Conservation (phyloP, 176 grass and related monocot genomes). For the Musa acuminata region DNA sequence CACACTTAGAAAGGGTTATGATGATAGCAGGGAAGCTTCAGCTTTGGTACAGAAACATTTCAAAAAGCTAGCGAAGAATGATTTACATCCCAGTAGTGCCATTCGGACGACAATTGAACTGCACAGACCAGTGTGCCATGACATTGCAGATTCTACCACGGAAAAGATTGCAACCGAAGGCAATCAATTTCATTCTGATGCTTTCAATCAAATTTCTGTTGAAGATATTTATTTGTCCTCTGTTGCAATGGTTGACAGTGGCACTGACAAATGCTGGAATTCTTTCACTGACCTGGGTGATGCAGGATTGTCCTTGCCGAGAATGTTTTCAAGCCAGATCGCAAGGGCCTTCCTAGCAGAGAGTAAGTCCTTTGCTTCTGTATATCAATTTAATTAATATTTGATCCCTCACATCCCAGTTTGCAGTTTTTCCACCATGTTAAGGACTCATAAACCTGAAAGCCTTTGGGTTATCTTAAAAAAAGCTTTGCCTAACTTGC, state of each 20-base stretch:
- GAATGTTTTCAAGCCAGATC: background rate
- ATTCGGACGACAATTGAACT: background rate
- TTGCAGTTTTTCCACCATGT: background rate
- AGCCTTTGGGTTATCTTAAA: background rate
- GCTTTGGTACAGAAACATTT: background rate
- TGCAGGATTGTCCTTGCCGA: background rate
- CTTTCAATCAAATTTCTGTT: conserved; percentile 1
- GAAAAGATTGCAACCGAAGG: background rate
- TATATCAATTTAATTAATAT: background rate
- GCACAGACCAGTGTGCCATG: background rate
- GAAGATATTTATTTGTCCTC: background rate
- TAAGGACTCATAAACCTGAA: background rate
- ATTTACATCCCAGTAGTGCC: background rate
- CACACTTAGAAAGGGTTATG: background rate
- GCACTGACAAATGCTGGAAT: background rate
- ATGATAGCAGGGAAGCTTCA: background rate
- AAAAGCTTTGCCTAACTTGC: background rate
- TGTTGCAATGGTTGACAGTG: background rate
- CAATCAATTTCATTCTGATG: background rate
- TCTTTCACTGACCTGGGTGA: background rate
- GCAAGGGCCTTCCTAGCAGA: conserved; percentile 11
- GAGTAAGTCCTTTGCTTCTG: background rate
- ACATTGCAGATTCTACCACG: background rate
- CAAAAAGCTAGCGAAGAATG: background rate
- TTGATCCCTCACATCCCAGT: background rate